A percentile compares a stretch with the other conserved stretches of the same genome.
Evolutionary conservation across 768 basidiomycete species (phyloP).

Genomic region (Rubroboletus satanas): DNA sequence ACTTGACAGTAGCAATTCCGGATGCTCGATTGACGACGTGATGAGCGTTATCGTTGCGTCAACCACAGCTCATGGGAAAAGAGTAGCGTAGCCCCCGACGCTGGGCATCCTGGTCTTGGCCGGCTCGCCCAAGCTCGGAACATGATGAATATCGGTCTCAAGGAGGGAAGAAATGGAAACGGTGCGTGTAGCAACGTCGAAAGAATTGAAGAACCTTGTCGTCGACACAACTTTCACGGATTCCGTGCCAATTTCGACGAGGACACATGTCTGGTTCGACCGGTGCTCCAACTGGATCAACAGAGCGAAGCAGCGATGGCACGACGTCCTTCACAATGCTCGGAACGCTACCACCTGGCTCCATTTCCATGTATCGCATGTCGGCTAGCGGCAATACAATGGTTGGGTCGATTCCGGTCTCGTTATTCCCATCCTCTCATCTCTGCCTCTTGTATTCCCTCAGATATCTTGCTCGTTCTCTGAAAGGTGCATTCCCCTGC

Average conservation of each 20-base stretch:
- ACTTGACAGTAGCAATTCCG: constrained; percentile 83
- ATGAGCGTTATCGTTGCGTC: constrained; percentile 65
- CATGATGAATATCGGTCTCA: constrained; percentile 16
- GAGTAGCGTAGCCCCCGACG: neutral
- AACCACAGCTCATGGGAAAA: constrained; percentile 43
- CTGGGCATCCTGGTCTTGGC: neutral
- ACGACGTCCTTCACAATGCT: too few relatives aligned
- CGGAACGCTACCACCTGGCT: too few relatives aligned
- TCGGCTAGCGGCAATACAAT: constrained; percentile 12
- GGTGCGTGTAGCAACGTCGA: constrained; percentile 41
- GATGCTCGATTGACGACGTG: constrained; percentile 74
- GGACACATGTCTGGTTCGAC: too few relatives aligned
- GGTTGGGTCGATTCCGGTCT: constrained; percentile 39
- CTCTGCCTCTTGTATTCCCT: constrained; percentile 55
- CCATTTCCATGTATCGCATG: neutral
- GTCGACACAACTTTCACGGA: too few relatives aligned
- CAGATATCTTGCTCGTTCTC: too few relatives aligned
- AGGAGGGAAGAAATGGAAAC: constrained; percentile 19
- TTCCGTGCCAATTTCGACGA: too few relatives aligned
- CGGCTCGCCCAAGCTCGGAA: constrained; percentile 14
- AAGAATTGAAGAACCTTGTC: constrained; percentile 48
- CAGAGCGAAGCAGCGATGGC: too few relatives aligned
- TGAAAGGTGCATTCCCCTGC: constrained; percentile 91
- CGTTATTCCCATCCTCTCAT: constrained; percentile 34
- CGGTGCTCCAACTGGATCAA: too few relatives aligned